Evolutionary conservation across 129 eudicot species (phyloP).

Genomic region (Escallonia rubra): DNA sequence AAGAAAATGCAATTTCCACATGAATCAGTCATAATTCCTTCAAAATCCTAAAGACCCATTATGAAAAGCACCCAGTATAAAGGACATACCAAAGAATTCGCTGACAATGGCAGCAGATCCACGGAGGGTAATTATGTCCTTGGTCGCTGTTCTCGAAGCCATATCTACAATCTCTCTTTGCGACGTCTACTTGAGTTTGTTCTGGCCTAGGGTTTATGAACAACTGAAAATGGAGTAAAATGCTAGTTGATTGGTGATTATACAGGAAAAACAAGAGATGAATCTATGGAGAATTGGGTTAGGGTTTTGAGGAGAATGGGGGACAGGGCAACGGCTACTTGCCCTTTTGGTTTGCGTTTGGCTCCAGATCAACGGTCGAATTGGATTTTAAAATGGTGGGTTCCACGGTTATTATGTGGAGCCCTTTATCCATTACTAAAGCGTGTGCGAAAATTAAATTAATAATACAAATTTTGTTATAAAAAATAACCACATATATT

Average conservation of each 20-base stretch:
- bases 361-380: conserved; percentile 28
- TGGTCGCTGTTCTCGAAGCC: conserved; percentile 74
- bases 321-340: conserved; percentile 50
- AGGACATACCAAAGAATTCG: conserved; percentile 69
- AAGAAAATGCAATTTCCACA: conserved; percentile 4
- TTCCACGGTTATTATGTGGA: conserved; percentile 17
- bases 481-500: too few species aligned
- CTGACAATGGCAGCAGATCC: conserved; percentile 94
- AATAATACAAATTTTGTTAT: too few species aligned
- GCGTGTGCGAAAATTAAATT: too few species aligned
- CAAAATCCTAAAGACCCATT: not conserved
- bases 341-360: conserved; percentile 15
- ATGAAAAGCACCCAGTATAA: not conserved
- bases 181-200: not conserved
- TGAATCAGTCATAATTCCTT: conserved; percentile 1
- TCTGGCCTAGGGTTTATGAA: too few species aligned
- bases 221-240: not conserved
- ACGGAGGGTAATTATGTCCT: conserved; percentile 89
- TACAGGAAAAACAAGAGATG: not conserved
- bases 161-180: conserved; percentile 13
- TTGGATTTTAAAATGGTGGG: conserved; percentile 6
- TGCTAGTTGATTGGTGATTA: conserved; percentile 10
- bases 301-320: conserved; percentile 14
- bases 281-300: not conserved
- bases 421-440: not conserved